A percentile compares a stretch with the other conserved stretches of the same genome.
phyloP scores from a whole-genome alignment of 2,329 filamentous ascomycete species.

The Didymella lethalis region DNA sequence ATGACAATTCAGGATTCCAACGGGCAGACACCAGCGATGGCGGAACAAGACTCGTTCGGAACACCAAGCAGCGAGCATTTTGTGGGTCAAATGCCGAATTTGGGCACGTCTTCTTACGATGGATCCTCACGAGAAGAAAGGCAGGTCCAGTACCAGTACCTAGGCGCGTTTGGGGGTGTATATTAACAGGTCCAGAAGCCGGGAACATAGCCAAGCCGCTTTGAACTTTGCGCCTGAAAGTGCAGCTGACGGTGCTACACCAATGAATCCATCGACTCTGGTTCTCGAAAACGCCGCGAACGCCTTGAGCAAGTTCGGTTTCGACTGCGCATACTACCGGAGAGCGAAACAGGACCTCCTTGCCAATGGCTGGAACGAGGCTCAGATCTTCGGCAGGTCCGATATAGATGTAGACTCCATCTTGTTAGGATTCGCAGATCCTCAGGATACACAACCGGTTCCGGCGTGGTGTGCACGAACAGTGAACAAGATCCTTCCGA shows the following conservation, averaged over 20 bases:
- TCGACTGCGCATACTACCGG: conserved; percentile 46
- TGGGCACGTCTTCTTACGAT: conserved; percentile 44
- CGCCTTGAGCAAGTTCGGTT: conserved; percentile 42
- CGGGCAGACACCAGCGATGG: conserved; percentile 29
- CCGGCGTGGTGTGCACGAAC: conserved; percentile 46
- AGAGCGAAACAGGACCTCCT: conserved; percentile 45
- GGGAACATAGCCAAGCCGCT: conserved; percentile 46
- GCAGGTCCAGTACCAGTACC: conserved; percentile 27
- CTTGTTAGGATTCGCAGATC: conserved; percentile 45
- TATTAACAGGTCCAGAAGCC: conserved; percentile 36
- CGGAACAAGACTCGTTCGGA: conserved; percentile 39
- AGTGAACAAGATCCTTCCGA: conserved; percentile 42
- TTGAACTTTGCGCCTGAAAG: conserved; percentile 35
- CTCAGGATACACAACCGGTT: conserved; percentile 44
- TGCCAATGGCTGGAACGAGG: conserved; percentile 43
- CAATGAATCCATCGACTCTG: conserved; percentile 32
- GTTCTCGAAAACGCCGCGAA: conserved; percentile 30
- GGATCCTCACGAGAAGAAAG: conserved; percentile 46
- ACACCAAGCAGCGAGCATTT: conserved; percentile 41
- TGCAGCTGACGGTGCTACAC: conserved; percentile 28
- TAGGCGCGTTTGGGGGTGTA: conserved; percentile 9
- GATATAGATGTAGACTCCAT: conserved; percentile 48
- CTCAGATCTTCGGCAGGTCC: conserved; percentile 44
- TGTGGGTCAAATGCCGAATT: conserved; percentile 30
- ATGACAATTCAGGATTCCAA: conserved; percentile 36